Percentiles rank a stretch among this genome's conserved stretches.
These are phyloP conservation scores for Mycosphaerella sp. DNA, from an alignment of 2,329 filamentous ascomycete species.

Conservation along the genomic window DNA sequence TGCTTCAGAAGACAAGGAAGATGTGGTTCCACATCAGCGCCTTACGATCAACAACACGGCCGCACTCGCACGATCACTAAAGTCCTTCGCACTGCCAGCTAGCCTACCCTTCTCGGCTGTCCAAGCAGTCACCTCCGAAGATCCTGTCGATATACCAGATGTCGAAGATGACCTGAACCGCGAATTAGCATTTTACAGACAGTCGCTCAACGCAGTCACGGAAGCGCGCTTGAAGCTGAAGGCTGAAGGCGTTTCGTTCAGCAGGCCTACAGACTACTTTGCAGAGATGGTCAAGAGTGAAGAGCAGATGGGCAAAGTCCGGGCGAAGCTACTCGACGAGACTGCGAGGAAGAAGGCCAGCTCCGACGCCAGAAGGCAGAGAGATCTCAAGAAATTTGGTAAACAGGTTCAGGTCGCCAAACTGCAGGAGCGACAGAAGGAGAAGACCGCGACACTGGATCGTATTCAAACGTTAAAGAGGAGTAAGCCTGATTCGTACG, in stretches of 20 bases:
- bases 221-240: slow-evolving; percentile 67
- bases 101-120: slow-evolving; percentile 75
- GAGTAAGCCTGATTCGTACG: slow-evolving; percentile 56
- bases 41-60: slow-evolving; percentile 96
- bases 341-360: slow-evolving; percentile 88
- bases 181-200: slow-evolving; percentile 88
- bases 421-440: slow-evolving; percentile 86
- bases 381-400: slow-evolving; percentile 97
- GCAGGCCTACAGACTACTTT: slow-evolving; percentile 89
- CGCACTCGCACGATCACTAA: slow-evolving; percentile 72
- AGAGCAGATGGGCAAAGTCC: slow-evolving; percentile 96
- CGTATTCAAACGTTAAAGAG: slow-evolving; percentile 94
- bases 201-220: slow-evolving; percentile 73
- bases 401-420: slow-evolving; percentile 97
- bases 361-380: slow-evolving; percentile 81
- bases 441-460: slow-evolving; percentile 86
- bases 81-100: slow-evolving; percentile 67
- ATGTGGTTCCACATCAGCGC: slow-evolving; percentile 82
- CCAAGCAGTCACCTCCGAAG: slow-evolving; percentile 65
- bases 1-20: slow-evolving; percentile 73
- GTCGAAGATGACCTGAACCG: slow-evolving; percentile 87
- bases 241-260: slow-evolving; percentile 78
- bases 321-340: slow-evolving; percentile 85
- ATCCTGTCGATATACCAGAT: slow-evolving; percentile 68
- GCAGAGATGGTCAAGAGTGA: slow-evolving; percentile 99